These are phyloP conservation scores for Monosporascus sp. DNA, from an alignment of 2,329 filamentous ascomycete species.

Conservation along the genomic window DNA sequence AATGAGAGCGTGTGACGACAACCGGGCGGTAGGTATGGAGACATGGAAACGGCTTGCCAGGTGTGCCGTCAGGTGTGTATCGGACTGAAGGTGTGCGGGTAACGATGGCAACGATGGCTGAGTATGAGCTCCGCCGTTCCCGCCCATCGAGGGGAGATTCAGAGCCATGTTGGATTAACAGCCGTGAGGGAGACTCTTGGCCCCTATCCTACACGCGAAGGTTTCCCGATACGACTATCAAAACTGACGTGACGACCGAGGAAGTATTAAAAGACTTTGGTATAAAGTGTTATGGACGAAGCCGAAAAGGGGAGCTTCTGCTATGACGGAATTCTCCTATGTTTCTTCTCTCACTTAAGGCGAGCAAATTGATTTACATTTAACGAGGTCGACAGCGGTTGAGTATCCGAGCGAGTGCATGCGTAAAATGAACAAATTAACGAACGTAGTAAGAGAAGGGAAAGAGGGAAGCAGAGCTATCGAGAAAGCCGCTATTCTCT, in stretches of 20 bases:
- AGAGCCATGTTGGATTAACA: conserved; percentile 50
- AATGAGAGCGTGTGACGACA: conserved; percentile 89
- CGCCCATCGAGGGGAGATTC: conserved; percentile 46
- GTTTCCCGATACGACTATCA: conserved; percentile 6
- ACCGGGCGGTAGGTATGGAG: conserved; percentile 75
- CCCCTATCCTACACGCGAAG: conserved; percentile 14
- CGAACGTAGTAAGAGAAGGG: not conserved
- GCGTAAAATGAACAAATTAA: not conserved
- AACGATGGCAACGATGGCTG: conserved; percentile 85
- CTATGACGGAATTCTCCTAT: not conserved
- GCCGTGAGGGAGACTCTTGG: conserved; percentile 16
- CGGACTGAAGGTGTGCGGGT: conserved; percentile 74
- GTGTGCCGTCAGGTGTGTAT: conserved; percentile 74
- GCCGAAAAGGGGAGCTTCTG: not conserved
- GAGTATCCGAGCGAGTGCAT: not conserved
- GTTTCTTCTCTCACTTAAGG: not conserved
- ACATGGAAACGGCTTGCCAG: conserved; percentile 89
- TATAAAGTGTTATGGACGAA: not conserved
- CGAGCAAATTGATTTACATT: not conserved
- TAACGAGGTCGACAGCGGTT: not conserved
- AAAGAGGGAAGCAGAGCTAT: not conserved
- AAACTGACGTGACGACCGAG: not conserved
- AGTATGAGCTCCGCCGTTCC: conserved; percentile 59
- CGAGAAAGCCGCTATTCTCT: not conserved
- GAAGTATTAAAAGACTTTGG: not conserved